Evolutionary conservation across 108 stramenopile species (phyloP), one percentile per base, ranked within the genome.

Genomic region (Cyclotella sp.): DNA sequence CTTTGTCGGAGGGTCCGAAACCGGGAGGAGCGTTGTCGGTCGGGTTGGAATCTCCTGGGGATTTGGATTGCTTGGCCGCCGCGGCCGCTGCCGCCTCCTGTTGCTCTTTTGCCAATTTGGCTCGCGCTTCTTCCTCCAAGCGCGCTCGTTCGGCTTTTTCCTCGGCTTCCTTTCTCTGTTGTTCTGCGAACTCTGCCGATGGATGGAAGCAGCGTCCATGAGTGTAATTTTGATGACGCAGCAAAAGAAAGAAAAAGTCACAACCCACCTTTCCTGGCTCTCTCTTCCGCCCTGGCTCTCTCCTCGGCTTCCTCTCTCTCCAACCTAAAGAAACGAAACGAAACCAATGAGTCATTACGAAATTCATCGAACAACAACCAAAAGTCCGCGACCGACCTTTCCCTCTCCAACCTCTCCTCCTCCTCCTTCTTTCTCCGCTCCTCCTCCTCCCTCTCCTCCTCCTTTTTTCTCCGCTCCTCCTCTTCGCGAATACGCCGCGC

Each of bases 371-470:
- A 19, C 12, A 13, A 7, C 15, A 7, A 54, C 18, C 15, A 18
- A 54, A 19, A 54, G 6, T 19, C 22, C 28, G 16, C 14, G 7
- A 57, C 55, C 24, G 24, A 57, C 55, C 55, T 57, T 22, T 57
- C 41, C 24, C 64, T 53, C 68, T 65, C 64, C 42, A 45, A 28
- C 55, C 75, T 45, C 27, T 79, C 71, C 72, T 46, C 71, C 60
- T 29, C 44, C 49, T 77, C 77, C 54, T 44, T 59, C 64, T 66
- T 47, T 9, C 57, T 24, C 44, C 75, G 72, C 59, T 58, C 65
- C 67, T 59, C 57, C 43, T 73, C 78, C 26, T 54, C 42, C 34
- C 57, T 46, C 77, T 86, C 85, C 60, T 58, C 63, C 45, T 76
- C 71, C 26, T 72, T 55, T 52, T 75, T 72, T 9, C 12, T 39